phyloP scores from a whole-genome alignment of 768 basidiomycete species.

The Grammothele lineata region DNA sequence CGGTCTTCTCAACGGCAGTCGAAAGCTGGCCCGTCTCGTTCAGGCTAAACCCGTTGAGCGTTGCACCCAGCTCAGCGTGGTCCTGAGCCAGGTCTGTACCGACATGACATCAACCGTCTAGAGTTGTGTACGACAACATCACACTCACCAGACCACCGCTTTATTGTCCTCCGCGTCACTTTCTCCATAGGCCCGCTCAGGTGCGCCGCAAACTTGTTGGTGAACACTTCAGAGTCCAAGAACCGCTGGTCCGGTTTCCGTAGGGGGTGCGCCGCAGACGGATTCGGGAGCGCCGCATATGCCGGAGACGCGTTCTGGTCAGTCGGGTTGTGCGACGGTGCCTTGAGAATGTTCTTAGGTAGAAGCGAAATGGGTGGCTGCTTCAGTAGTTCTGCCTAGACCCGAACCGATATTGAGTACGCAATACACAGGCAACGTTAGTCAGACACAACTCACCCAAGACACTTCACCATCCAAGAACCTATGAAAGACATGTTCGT shows the following conservation, averaged over 20 bases:
- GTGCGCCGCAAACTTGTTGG: conserved; percentile 92
- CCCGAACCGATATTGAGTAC: conserved; percentile 3
- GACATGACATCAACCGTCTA: too few species aligned
- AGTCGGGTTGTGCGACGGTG: conserved; percentile 92
- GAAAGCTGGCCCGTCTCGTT: conserved; percentile 75
- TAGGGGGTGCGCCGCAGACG: conserved; percentile 85
- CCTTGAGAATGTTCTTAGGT: conserved; percentile 94
- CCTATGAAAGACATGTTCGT: conserved; percentile 93
- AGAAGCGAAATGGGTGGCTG: conserved; percentile 87
- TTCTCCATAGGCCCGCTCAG: conserved; percentile 93
- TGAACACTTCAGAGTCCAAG: conserved; percentile 93
- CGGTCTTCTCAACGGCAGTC: conserved; percentile 91
- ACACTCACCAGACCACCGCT: conserved; percentile 86
- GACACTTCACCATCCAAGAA: conserved; percentile 95
- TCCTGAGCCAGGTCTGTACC: conserved; percentile 80
- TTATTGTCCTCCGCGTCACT: conserved; percentile 86
- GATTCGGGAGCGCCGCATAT: conserved; percentile 84
- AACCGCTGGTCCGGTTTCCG: conserved; percentile 93
- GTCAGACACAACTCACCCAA: too few species aligned
- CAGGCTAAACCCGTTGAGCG: conserved; percentile 88
- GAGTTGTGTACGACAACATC: too few species aligned
- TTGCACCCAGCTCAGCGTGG: conserved; percentile 86
- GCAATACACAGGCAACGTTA: not conserved
- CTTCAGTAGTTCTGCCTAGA: conserved; percentile 86
- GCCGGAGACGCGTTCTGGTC: conserved; percentile 68